Conservation (phyloP, 2,329 filamentous ascomycete genomes). For the Cladosporium sp. region DNA sequence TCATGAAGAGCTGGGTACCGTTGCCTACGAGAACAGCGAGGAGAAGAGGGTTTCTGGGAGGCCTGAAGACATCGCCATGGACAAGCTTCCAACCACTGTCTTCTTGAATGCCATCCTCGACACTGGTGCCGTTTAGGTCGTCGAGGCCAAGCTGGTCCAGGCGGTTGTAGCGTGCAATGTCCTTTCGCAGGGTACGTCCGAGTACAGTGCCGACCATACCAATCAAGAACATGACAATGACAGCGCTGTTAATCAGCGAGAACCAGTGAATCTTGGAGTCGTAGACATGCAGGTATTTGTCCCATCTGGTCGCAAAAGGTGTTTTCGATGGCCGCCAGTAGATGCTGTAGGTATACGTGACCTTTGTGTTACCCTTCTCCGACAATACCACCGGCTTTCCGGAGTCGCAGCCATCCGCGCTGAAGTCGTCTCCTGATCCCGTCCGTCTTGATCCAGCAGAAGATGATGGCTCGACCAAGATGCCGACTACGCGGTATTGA, state of each 20-base stretch:
- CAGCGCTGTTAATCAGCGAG: conserved; percentile 90
- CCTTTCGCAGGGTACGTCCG: conserved; percentile 81
- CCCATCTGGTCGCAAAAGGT: conserved; percentile 95
- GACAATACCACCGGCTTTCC: conserved; percentile 60
- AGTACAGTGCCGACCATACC: conserved; percentile 92
- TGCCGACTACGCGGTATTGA: conserved; percentile 84
- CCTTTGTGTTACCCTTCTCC: conserved; percentile 57
- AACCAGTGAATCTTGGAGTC: conserved; percentile 99
- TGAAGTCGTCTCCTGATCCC: conserved; percentile 42
- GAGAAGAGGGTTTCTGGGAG: conserved; percentile 75
- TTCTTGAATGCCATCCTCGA: conserved; percentile 92
- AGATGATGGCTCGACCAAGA: conserved; percentile 80
- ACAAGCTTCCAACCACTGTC: conserved; percentile 99
- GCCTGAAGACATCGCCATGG: conserved; percentile 93
- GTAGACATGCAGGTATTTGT: conserved; percentile 96
- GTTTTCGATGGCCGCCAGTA: conserved; percentile 81
- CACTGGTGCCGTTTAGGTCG: conserved; percentile 70
- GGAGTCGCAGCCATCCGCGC: conserved; percentile 43
- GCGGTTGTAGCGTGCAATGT: conserved; percentile 94
- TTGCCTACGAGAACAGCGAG: conserved; percentile 87
- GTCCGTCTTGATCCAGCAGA: conserved; percentile 53
- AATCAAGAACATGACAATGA: conserved; percentile 88
- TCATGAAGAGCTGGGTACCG: conserved; percentile 93
- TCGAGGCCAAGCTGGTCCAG: conserved; percentile 88
- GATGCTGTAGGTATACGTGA: conserved; percentile 88